These are phyloP conservation scores for Suillus cothurnatus DNA, from an alignment of 768 basidiomycete genomes.

Conservation along the genomic window DNA sequence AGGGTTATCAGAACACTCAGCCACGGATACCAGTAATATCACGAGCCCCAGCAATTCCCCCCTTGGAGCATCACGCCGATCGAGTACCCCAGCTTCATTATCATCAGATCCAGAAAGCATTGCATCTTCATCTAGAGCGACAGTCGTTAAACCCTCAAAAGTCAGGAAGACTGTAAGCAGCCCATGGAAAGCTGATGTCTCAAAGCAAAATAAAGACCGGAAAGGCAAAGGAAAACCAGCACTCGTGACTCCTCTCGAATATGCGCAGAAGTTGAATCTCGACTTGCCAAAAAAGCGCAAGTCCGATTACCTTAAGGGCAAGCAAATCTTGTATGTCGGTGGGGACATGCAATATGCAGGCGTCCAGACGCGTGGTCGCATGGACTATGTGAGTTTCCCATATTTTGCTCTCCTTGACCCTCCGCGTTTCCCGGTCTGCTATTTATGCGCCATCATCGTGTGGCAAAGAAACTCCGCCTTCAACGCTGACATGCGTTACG, in stretches of 20 bases:
- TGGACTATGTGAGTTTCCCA: conserved; percentile 59
- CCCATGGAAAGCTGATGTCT: conserved; percentile 14
- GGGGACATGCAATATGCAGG: conserved; percentile 59
- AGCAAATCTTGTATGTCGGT: conserved; percentile 58
- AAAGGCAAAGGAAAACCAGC: conserved; percentile 44
- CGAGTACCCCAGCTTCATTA: not conserved
- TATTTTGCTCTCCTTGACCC: conserved; percentile 5
- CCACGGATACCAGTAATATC: conserved; percentile 17
- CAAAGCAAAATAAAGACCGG: conserved; percentile 18
- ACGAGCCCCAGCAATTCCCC: conserved; percentile 22
- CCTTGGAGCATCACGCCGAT: not conserved
- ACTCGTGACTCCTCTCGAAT: conserved; percentile 52
- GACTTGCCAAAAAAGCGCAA: conserved; percentile 22
- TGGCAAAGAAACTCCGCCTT: conserved; percentile 3
- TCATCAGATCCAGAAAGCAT: conserved; percentile 3
- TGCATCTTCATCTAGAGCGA: conserved; percentile 2
- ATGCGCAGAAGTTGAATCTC: conserved; percentile 45
- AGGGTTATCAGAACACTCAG: not conserved
- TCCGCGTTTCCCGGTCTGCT: not conserved
- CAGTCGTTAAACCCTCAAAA: conserved; percentile 6
- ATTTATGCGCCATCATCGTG: not conserved
- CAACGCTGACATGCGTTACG: not conserved
- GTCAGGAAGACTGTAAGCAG: conserved; percentile 27
- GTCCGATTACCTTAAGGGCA: conserved; percentile 48
- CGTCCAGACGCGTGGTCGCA: conserved; percentile 51